These are phyloP conservation scores for Hippophae rhamnoides DNA, from an alignment of 306 rosid species.

Conservation along the genomic window DNA sequence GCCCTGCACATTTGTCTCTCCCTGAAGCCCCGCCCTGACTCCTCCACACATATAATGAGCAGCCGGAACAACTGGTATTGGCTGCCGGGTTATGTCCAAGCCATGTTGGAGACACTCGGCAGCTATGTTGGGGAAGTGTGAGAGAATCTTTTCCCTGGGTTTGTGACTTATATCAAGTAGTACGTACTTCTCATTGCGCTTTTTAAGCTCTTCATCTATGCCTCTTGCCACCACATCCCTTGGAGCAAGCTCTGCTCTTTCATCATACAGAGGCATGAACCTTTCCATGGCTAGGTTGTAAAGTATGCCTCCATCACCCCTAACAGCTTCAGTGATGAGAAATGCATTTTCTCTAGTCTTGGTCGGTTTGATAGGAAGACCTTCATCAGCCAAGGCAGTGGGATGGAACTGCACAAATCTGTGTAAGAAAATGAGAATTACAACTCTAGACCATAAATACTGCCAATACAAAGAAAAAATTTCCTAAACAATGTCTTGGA, in stretches of 20 bases:
- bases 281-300: slow-evolving; percentile 83
- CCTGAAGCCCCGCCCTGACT: slow-evolving; percentile 81
- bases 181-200: slow-evolving; percentile 63
- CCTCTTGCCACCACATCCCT: slow-evolving; percentile 97
- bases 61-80: slow-evolving; percentile 92
- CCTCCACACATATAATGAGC: slow-evolving; percentile 99
- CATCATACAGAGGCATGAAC: slow-evolving; percentile 85
- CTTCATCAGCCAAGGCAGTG: slow-evolving; percentile 90
- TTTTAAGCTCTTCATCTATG: slow-evolving; percentile 89
- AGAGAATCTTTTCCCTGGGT: slow-evolving; percentile 53
- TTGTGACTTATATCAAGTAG: slow-evolving; percentile 85
- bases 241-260: slow-evolving; percentile 92
- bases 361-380: slow-evolving; percentile 57
- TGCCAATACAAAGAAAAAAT: too few species aligned
- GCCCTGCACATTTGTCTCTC: slow-evolving; percentile 77
- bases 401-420: slow-evolving; percentile 98
- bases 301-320: slow-evolving; percentile 86
- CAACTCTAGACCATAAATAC: too few species aligned
- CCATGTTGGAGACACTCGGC: slow-evolving; percentile 64
- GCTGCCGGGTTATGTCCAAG: slow-evolving; percentile 68
- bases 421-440: slow-evolving; percentile 13
- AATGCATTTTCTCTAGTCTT: slow-evolving; percentile 63
- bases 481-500: too few species aligned
- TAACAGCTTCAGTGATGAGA: slow-evolving; percentile 84
- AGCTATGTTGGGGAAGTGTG: slow-evolving; percentile 80